Base-by-base conservation (phyloP, 192 early-diverging fungal species). In the Martensiomyces pterosporus region DNA sequence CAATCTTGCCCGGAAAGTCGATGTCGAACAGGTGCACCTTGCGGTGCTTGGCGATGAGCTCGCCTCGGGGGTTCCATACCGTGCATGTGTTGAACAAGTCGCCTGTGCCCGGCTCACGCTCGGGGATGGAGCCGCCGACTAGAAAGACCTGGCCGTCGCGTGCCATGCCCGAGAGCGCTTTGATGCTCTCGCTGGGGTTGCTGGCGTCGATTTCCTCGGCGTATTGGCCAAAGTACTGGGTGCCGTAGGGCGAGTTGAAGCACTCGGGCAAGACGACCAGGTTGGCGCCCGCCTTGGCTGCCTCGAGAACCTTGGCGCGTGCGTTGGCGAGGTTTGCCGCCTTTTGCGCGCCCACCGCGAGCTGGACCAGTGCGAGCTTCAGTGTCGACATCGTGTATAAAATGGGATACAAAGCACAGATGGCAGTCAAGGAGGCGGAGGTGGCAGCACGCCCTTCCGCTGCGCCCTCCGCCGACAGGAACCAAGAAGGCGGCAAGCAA, bases 171-270 rank as follows among this genome's bases (percentile, higher is more conserved):
- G 88, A 83, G 13, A 99, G 72, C 17, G 87, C 86, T 10, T 59
- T 66, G 18, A 81, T 67, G 24, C 92, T 87, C 10, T 80, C 80
- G 41, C 91, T 87, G 3, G 54, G 56, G 10, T 43, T 15, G 2
- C 50, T 24, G 29, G 66, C 51, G n/a, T 80, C 64, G 19, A 94
- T 60, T 25, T 72, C 76, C 55, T 99, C 96, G 29, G 96, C 91
- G 57, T 96, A 94, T 19, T 91, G 61, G n/a, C 76, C 79, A 75
- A 99, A 99, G 79, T 83, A 85, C 22, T 82, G 53, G 12, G 90
- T 93, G 2, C 96, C 96, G 70, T 99, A 99, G 8, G 93, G 94
- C 13, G 88, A 93, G 70, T 99, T 99, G 82, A 99, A 99, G 76
- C 93, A 96, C 79, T 99, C 96, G 27, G 93, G 96, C 13, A 98